Conservation (phyloP, 176 grass and related monocot species). For the barley (Hordeum vulgare) region DNA sequence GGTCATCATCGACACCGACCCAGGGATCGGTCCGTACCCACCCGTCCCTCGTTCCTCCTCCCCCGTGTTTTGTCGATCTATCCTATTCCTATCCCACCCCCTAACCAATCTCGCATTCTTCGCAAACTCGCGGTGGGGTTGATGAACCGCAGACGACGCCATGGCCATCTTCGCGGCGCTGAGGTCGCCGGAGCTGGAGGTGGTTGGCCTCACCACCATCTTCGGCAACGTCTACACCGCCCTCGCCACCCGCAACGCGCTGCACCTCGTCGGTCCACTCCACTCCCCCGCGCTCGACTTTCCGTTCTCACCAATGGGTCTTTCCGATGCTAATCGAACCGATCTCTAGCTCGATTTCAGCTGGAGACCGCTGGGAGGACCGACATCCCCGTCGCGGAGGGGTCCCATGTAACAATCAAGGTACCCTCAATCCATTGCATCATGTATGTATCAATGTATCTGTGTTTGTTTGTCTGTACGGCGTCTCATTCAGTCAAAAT, state of each 20-base stretch:
- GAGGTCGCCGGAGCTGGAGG: constrained; percentile 79
- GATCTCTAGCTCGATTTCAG: constrained; percentile 14
- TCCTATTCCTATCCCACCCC: not conserved
- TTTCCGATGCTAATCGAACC: not conserved
- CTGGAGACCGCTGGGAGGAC: constrained; percentile 67
- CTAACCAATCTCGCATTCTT: not conserved
- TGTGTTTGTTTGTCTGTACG: not conserved
- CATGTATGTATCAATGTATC: not conserved
- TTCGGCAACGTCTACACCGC: constrained; percentile 88
- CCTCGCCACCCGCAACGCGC: constrained; percentile 82
- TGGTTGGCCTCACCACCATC: constrained; percentile 84
- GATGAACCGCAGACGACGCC: constrained; percentile 58
- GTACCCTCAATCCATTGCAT: not conserved
- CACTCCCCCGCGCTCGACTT: not conserved
- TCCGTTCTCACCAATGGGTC: not conserved
- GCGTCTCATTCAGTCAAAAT: not conserved
- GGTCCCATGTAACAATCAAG: constrained; percentile 80
- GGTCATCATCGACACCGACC: constrained; percentile 77
- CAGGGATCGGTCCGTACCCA: constrained; percentile 50
- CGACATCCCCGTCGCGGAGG: constrained; percentile 87
- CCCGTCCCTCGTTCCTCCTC: not conserved
- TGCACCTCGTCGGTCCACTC: constrained; percentile 32
- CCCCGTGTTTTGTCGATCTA: not conserved
- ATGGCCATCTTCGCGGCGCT: constrained; percentile 98
- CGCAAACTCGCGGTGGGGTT: not conserved